A percentile compares a stretch with the other conserved stretches of the same genome.
These are phyloP conservation scores for Chlorella vulgaris DNA, from an alignment of 139 green algal genomes.

Conservation along the genomic window DNA sequence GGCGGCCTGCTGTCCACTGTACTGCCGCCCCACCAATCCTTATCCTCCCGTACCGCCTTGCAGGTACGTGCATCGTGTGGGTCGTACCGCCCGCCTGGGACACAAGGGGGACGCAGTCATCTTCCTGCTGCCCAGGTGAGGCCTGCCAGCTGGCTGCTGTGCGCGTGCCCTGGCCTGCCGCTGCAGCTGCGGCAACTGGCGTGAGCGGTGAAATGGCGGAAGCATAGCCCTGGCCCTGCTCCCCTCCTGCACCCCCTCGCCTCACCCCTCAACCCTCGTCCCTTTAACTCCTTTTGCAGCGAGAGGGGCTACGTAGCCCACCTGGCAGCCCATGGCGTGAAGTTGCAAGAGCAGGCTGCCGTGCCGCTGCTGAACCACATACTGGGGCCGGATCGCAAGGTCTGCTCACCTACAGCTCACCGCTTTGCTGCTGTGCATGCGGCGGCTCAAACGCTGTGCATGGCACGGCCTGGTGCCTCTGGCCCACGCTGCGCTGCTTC, in stretches of 20 bases:
- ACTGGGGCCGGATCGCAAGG: constrained; percentile 2
- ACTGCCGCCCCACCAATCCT: constrained; percentile 11
- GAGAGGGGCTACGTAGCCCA: constrained; percentile 83
- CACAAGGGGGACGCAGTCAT: constrained; percentile 80
- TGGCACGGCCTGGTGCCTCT: too few species aligned
- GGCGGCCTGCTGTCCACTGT: neutral
- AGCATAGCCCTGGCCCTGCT: too few species aligned
- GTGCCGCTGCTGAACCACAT: constrained; percentile 30
- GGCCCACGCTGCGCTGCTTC: too few species aligned
- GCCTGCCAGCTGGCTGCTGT: too few species aligned
- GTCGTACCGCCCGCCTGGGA: constrained; percentile 89
- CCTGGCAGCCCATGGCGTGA: constrained; percentile 62
- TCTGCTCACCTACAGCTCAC: neutral
- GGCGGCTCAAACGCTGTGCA: too few species aligned
- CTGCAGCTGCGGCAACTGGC: too few species aligned
- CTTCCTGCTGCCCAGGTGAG: constrained; percentile 77
- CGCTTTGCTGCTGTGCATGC: too few species aligned
- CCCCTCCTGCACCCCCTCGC: too few species aligned
- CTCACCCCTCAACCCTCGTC: too few species aligned
- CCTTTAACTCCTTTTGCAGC: constrained; percentile 14
- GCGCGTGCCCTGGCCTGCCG: too few species aligned
- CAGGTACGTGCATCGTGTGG: constrained; percentile 85
- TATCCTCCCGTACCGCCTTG: neutral
- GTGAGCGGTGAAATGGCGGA: too few species aligned
- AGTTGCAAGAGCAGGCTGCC: constrained; percentile 26